Evolutionary conservation across 768 basidiomycete species (phyloP), one percentile per base, ranked within the genome.

Genomic region (Naganishia friedmannii): DNA sequence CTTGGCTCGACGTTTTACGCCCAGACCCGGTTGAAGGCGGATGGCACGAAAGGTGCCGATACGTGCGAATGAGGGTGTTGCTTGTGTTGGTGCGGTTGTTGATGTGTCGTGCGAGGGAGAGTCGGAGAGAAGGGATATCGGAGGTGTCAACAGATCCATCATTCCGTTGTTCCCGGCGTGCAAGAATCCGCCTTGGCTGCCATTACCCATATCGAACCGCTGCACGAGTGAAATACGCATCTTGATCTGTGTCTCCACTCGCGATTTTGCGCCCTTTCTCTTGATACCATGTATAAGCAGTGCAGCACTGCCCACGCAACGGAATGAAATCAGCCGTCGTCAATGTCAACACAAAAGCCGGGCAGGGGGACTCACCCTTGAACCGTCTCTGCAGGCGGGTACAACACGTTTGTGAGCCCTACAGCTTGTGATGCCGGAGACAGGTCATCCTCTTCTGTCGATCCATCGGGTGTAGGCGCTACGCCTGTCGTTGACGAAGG

Each of bases 181-280:
- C 15, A 17, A 51, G 48, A 51, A 51, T 21, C 23, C 48, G 48
- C 48, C 48, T 66, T 32, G 2, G 10, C 21, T 13, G 46, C 15
- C 5, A 17, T n/a, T 17, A 53, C 48, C 19, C 46, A 46, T 53
- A 28, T 66, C 65, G 15, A 23, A 15, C 21, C 53, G 58, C 37
- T 37, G 66, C 2, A 67, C 67, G 29, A 72, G 51, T 4, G 71
- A 58, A 42, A 72, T 68, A 21, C 56, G 58, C 71, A 72, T 72
- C 67, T 72, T 72, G 67, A 72, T 72, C 60, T 72, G 71, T 6
- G 71, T 72, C 53, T 72, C 71, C 23, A 72, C 71, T 0, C 71
- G 31, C 6, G 58, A 65, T 37, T 72, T 72, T 2, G 71, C 71
- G 31, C 71, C 71, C 32, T 65, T 57, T 7, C 67, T 46, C 46